Percentiles rank a stretch among this genome's conserved stretches.
Evolutionary conservation across 2,329 filamentous ascomycete genomes (phyloP).

Genomic region (Pseudogymnoascus pannorum): DNA sequence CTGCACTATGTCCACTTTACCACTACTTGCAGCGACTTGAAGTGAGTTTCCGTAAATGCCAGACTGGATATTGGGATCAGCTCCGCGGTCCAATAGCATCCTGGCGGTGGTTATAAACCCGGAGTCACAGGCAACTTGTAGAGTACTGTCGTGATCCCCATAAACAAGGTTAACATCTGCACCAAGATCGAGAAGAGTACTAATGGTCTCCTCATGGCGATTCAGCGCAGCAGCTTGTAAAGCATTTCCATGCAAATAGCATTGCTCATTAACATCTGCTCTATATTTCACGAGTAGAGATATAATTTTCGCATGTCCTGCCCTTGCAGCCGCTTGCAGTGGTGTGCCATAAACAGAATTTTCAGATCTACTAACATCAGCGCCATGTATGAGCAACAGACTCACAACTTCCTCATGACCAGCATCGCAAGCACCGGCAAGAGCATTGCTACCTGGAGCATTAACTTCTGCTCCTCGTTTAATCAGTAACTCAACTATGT

Average conservation of each 20-base stretch:
- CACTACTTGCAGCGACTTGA: neutral
- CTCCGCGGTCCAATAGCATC: neutral
- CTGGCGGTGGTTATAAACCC: neutral
- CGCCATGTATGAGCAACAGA: neutral
- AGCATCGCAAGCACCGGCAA: neutral
- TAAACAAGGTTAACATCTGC: neutral
- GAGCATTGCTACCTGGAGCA: neutral
- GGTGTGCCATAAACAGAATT: neutral
- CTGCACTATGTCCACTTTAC: slow-evolving; percentile 11
- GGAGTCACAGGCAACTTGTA: neutral
- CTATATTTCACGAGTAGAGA: neutral
- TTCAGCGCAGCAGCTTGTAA: neutral
- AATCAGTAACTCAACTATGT: slow-evolving; percentile 16
- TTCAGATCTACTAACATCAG: neutral
- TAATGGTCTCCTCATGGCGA: neutral
- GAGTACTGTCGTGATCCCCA: neutral
- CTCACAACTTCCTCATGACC: neutral
- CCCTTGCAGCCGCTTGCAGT: neutral
- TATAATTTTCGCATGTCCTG: neutral
- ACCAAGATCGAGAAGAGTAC: neutral
- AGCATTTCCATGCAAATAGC: neutral
- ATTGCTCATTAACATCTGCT: neutral
- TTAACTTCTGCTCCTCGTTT: slow-evolving; percentile 16
- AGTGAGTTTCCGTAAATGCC: neutral
- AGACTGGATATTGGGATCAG: neutral